Conservation (phyloP, 208 protist genomes). For the Wallacemonas sp. region DNA sequence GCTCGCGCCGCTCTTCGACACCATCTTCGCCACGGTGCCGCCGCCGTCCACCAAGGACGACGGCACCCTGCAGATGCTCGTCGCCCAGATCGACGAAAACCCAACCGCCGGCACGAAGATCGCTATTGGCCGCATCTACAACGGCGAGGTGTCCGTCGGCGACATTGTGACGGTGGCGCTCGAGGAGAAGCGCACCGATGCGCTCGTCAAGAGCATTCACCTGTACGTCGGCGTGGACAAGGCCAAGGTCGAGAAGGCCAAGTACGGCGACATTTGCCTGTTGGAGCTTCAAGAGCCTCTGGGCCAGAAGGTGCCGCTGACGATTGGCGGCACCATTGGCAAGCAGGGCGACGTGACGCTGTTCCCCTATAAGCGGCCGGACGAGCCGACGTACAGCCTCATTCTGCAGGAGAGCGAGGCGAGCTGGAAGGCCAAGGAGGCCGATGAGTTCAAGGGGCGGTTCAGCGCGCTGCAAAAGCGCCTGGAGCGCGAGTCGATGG, state of each 20-base stretch:
- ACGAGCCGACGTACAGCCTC: slow-evolving; percentile 95
- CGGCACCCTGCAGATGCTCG: slow-evolving; percentile 92
- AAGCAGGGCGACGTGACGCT: slow-evolving; percentile 62
- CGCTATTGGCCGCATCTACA: slow-evolving; percentile 92
- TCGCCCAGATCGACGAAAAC: slow-evolving; percentile 94
- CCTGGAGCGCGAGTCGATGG: slow-evolving; percentile 91
- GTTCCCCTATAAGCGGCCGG: slow-evolving; percentile 90
- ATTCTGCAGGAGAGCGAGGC: slow-evolving; percentile 90
- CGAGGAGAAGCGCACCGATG: slow-evolving; percentile 84
- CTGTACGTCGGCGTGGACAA: slow-evolving; percentile 87
- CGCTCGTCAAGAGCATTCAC: slow-evolving; percentile 84
- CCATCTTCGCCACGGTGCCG: slow-evolving; percentile 91
- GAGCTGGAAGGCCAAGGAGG: slow-evolving; percentile 92
- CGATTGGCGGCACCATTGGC: slow-evolving; percentile 88
- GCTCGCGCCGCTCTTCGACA: slow-evolving; percentile 94
- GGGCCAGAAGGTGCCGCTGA: slow-evolving; percentile 85
- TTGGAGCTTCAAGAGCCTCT: slow-evolving; percentile 84
- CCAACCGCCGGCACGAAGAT: slow-evolving; percentile 79
- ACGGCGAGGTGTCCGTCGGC: slow-evolving; percentile 87
- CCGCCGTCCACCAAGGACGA: slow-evolving; percentile 49
- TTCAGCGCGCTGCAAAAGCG: slow-evolving; percentile 71
- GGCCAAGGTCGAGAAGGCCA: slow-evolving; percentile 56
- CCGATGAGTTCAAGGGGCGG: slow-evolving; percentile 72
- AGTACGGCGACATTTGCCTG: slow-evolving; percentile 87
- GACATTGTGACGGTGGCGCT: slow-evolving; percentile 85